phyloP scores from a whole-genome alignment of 331 rosid genomes.

The Acacia concinna region DNA sequence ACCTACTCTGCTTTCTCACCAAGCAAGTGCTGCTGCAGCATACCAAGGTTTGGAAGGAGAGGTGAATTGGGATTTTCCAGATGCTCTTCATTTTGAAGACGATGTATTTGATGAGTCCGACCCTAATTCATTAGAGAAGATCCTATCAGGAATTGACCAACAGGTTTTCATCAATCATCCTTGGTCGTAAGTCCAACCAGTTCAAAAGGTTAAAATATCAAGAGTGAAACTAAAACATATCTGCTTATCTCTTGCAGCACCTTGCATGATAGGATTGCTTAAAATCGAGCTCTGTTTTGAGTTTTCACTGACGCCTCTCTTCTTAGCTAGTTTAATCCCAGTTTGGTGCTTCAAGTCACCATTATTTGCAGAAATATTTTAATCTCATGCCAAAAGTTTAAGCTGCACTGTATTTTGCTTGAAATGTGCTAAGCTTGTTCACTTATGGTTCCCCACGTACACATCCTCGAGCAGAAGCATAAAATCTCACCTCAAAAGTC shows the following conservation, averaged over 20 bases:
- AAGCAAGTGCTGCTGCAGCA: background rate
- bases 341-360: background rate
- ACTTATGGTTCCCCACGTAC: background rate
- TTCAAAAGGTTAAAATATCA: conserved; percentile 23
- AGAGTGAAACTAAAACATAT: conserved; percentile 10
- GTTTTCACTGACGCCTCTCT: background rate
- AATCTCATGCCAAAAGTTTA: background rate
- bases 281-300: conserved; percentile 25
- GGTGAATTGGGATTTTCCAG: conserved; percentile 32
- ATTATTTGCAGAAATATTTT: background rate
- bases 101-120: conserved; percentile 33
- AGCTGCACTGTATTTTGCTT: background rate
- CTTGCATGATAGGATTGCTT: conserved; percentile 23
- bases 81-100: conserved; percentile 24
- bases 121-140: conserved; percentile 39
- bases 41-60: conserved; percentile 25
- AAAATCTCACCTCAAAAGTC: background rate
- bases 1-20: conserved; percentile 6
- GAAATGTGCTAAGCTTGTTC: background rate
- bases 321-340: background rate
- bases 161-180: conserved; percentile 45
- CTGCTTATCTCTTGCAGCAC: background rate
- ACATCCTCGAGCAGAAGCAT: background rate
- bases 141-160: conserved; percentile 52
- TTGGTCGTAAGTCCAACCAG: conserved; percentile 45